Evolutionary conservation across 176 grass and related monocot species (phyloP).

Genomic region (Rhynchospora tenuis): DNA sequence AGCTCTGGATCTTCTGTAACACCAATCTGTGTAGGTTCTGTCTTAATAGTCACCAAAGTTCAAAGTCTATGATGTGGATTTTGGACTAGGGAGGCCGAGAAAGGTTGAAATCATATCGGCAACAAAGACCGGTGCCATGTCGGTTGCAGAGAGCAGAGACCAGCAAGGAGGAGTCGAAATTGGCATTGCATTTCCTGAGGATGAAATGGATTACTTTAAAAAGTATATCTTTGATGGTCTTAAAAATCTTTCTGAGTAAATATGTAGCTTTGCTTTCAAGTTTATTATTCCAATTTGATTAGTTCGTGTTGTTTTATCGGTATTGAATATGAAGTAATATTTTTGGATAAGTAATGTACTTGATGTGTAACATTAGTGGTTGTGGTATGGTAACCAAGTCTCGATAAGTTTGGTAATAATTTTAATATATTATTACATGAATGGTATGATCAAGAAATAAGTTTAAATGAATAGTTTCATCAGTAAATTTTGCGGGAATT

Average conservation of each 20-base stretch:
- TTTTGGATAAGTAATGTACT: too few relatives aligned
- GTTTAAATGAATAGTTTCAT: too few relatives aligned
- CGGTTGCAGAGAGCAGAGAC: slow-evolving; percentile 30
- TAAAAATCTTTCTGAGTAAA: neutral
- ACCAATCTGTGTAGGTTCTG: too few relatives aligned
- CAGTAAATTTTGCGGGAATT: too few relatives aligned
- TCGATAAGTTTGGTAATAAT: too few relatives aligned
- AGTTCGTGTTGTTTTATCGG: too few relatives aligned
- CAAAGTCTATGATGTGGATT: slow-evolving; percentile 46
- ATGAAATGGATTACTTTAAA: slow-evolving; percentile 30
- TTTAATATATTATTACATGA: too few relatives aligned
- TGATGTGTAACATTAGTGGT: too few relatives aligned
- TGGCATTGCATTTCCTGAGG: slow-evolving; percentile 30
- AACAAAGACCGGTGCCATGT: slow-evolving; percentile 26
- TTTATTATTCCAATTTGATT: neutral
- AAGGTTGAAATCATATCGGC: slow-evolving; percentile 51
- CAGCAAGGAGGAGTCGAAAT: slow-evolving; percentile 37
- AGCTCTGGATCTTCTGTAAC: too few relatives aligned
- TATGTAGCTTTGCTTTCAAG: neutral
- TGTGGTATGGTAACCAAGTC: too few relatives aligned
- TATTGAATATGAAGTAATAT: too few relatives aligned
- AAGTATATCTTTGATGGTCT: slow-evolving; percentile 29
- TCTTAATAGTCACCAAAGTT: slow-evolving; percentile 46
- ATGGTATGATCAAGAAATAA: too few relatives aligned
- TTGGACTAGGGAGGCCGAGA: slow-evolving; percentile 41